Percentiles rank a stretch among this genome's conserved stretches.
These are phyloP conservation scores for Paecilomyces variotii DNA, from an alignment of 2,329 filamentous ascomycete species.

Conservation along the genomic window DNA sequence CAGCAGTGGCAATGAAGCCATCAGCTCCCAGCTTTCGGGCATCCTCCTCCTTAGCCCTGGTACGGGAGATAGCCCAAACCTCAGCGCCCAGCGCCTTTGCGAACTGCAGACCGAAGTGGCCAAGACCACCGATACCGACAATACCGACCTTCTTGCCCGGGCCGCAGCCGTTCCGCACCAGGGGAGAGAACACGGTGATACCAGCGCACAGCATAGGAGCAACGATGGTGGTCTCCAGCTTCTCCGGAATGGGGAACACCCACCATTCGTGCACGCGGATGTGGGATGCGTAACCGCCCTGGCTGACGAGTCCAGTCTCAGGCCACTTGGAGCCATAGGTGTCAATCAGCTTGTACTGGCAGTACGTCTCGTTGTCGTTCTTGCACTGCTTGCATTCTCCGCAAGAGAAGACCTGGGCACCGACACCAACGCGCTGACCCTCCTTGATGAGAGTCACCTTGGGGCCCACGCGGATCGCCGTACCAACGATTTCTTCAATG, in stretches of 20 bases:
- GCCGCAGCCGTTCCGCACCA: slow-evolving; percentile 66
- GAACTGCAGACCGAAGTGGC: slow-evolving; percentile 64
- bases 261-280: slow-evolving; percentile 71
- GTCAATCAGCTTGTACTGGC: slow-evolving; percentile 43
- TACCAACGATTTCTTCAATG: slow-evolving; percentile 57
- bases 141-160: slow-evolving; percentile 49
- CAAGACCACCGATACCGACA: slow-evolving; percentile 53
- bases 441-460: slow-evolving; percentile 55
- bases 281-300: slow-evolving; percentile 61
- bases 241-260: slow-evolving; percentile 62
- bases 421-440: slow-evolving; percentile 61
- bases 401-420: slow-evolving; percentile 59
- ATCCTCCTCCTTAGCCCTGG: slow-evolving; percentile 52
- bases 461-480: slow-evolving; percentile 58
- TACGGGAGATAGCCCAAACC: slow-evolving; percentile 54
- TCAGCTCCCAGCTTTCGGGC: slow-evolving; percentile 53
- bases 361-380: slow-evolving; percentile 62
- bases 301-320: slow-evolving; percentile 57
- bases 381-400: slow-evolving; percentile 58
- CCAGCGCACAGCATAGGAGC: slow-evolving; percentile 82
- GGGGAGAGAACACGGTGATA: slow-evolving; percentile 69
- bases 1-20: slow-evolving; percentile 50
- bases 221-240: slow-evolving; percentile 51
- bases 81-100: slow-evolving; percentile 60
- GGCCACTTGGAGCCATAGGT: slow-evolving; percentile 47